A percentile compares a stretch with the other conserved stretches of the same genome.
These are phyloP conservation scores for Torulaspora quercuum DNA, from an alignment of 805 yeast species.

Conservation along the genomic window DNA sequence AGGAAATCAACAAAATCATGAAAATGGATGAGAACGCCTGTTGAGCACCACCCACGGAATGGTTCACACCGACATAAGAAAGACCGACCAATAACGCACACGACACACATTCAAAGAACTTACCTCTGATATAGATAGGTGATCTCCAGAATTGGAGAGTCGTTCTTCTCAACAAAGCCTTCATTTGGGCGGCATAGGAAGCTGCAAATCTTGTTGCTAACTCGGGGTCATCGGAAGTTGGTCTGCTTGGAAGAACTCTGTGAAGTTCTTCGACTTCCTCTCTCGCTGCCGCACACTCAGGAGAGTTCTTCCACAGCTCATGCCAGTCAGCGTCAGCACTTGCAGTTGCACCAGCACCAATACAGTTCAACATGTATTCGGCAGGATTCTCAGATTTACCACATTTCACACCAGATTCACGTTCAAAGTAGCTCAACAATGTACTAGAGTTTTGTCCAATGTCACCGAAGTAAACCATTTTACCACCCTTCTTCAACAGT, in stretches of 20 bases:
- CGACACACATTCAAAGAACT: conserved; percentile 48
- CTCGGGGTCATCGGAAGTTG: conserved; percentile 38
- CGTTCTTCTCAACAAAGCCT: conserved; percentile 49
- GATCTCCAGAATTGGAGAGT: conserved; percentile 63
- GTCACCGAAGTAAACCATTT: conserved; percentile 79
- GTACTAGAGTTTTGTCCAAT: conserved; percentile 61
- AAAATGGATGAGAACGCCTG: conserved; percentile 61
- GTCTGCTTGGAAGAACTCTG: conserved; percentile 36
- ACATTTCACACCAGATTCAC: conserved; percentile 68
- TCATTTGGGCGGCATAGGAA: conserved; percentile 40
- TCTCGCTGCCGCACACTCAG: conserved; percentile 49
- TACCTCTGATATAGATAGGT: conserved; percentile 57
- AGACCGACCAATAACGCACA: conserved; percentile 64
- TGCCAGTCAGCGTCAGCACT: conserved; percentile 56
- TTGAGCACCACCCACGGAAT: conserved; percentile 60
- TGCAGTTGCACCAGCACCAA: conserved; percentile 82
- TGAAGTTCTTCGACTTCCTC: conserved; percentile 56
- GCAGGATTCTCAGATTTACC: conserved; percentile 63
- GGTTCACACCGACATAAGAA: conserved; percentile 58
- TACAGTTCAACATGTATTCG: conserved; percentile 67
- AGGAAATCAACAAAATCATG: conserved; percentile 51
- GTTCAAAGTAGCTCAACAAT: conserved; percentile 64
- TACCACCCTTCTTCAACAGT: conserved; percentile 70
- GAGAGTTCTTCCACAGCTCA: conserved; percentile 55
- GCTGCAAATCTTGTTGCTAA: conserved; percentile 47